Evolutionary conservation across 169 alveolate genomes (phyloP).

Genomic region (Eimeria brunetti): DNA sequence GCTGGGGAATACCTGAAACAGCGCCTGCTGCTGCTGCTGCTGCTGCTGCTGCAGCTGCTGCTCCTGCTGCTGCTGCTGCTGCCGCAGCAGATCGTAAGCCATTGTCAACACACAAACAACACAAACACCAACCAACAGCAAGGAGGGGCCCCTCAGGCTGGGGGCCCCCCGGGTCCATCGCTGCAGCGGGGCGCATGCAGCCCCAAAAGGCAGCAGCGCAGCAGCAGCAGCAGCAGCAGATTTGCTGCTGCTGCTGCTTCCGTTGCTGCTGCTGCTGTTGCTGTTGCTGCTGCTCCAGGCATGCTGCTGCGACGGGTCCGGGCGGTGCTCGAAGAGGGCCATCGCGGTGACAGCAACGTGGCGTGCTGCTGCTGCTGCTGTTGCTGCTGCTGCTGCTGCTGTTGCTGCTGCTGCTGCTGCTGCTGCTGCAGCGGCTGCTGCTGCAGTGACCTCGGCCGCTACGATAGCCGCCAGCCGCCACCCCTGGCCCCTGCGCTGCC

Average conservation of each 20-base stretch:
- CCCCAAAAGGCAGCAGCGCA: background rate
- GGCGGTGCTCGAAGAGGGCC: background rate
- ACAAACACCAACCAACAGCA: background rate
- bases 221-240: too few species aligned
- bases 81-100: background rate
- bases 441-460: background rate
- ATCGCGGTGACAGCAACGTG: background rate
- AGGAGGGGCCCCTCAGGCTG: background rate
- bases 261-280: conserved; percentile 15
- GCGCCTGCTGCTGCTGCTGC: background rate
- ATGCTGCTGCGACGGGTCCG: background rate
- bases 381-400: conserved; percentile 24
- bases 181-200: conserved; percentile 1
- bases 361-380: background rate
- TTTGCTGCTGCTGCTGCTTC: background rate
- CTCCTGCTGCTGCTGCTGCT: background rate
- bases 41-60: background rate
- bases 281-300: background rate
- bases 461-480: background rate
- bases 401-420: conserved; percentile 33
- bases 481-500: background rate
- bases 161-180: background rate
- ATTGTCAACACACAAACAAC: background rate
- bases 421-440: conserved; percentile 23
- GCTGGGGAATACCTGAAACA: background rate